A percentile compares a stretch with the other conserved stretches of the same genome.
phyloP scores from a whole-genome alignment of 2,329 filamentous ascomycete genomes.

The Clarireedia homoeocarpa region DNA sequence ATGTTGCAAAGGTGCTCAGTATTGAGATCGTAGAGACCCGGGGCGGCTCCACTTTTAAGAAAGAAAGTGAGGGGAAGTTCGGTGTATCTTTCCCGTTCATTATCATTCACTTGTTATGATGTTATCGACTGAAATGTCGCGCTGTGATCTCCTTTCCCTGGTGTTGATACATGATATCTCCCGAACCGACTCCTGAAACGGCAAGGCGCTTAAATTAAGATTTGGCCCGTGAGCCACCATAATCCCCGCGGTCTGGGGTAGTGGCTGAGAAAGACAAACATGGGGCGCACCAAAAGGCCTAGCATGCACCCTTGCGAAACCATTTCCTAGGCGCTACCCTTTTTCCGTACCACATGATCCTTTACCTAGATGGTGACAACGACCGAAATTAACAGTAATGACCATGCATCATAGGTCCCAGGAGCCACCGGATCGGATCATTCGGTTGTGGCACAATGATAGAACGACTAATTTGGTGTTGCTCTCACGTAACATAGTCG shows the following conservation, averaged over 20 bases:
- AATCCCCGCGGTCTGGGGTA: slow-evolving; percentile 1
- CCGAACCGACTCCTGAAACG: background rate
- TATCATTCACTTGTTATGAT: too few relatives aligned
- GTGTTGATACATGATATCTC: background rate
- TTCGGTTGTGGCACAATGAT: background rate
- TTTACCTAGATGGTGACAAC: background rate
- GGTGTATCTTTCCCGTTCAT: too few relatives aligned
- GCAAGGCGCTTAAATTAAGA: background rate
- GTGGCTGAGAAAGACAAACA: background rate
- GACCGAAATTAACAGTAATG: background rate
- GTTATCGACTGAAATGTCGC: background rate
- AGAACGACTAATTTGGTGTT: background rate
- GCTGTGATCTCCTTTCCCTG: background rate
- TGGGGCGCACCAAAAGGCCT: background rate
- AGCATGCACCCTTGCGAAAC: background rate
- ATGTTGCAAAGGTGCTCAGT: background rate
- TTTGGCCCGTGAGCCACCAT: background rate
- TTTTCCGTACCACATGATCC: slow-evolving; percentile 1
- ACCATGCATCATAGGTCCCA: background rate
- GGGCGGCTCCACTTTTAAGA: background rate
- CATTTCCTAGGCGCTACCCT: background rate
- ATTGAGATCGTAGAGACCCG: background rate
- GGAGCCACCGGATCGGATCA: slow-evolving; percentile 7
- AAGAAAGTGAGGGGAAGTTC: background rate
- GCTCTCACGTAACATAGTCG: background rate